Conservation (phyloP, 352 stramenopile species). For the Pythium dissimile region DNA sequence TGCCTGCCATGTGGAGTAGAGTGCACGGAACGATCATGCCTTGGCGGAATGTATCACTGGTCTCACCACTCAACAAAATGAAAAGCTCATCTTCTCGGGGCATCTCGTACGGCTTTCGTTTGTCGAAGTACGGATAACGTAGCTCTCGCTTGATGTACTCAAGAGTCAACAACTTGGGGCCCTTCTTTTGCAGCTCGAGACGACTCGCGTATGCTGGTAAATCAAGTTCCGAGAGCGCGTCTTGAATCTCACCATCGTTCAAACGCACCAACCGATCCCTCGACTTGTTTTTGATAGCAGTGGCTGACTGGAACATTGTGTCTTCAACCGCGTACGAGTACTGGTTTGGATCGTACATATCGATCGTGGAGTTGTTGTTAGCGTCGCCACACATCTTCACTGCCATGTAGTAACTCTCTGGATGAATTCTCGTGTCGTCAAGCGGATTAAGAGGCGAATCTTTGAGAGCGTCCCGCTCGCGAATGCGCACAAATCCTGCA, state of each 20-base stretch:
- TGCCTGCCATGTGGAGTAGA: conserved; percentile 78
- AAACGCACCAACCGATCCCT: conserved; percentile 20
- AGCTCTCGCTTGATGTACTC: conserved; percentile 89
- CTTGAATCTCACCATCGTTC: conserved; percentile 79
- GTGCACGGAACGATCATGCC: conserved; percentile 87
- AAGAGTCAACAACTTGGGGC: conserved; percentile 79
- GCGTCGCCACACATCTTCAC: conserved; percentile 90
- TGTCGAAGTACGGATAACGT: conserved; percentile 89
- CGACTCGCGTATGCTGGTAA: conserved; percentile 82
- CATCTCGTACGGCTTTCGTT: conserved; percentile 79
- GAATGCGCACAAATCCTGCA: conserved; percentile 84
- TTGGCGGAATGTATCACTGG: conserved; percentile 66
- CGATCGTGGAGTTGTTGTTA: conserved; percentile 90
- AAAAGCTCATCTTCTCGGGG: conserved; percentile 85
- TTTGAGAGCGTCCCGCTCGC: conserved; percentile 79
- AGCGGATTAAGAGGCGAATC: conserved; percentile 83
- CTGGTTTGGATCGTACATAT: conserved; percentile 90
- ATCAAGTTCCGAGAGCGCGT: conserved; percentile 83
- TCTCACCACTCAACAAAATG: conserved; percentile 84
- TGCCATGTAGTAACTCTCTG: conserved; percentile 90
- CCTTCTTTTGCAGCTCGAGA: conserved; percentile 89
- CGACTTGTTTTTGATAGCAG: conserved; percentile 47
- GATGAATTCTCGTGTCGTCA: conserved; percentile 86
- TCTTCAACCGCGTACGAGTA: conserved; percentile 90
- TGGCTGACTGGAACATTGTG: conserved; percentile 89